A percentile compares a stretch with the other conserved stretches of the same genome.
phyloP scores from a whole-genome alignment of 805 yeast genomes.

The Saturnispora ahearnii region DNA sequence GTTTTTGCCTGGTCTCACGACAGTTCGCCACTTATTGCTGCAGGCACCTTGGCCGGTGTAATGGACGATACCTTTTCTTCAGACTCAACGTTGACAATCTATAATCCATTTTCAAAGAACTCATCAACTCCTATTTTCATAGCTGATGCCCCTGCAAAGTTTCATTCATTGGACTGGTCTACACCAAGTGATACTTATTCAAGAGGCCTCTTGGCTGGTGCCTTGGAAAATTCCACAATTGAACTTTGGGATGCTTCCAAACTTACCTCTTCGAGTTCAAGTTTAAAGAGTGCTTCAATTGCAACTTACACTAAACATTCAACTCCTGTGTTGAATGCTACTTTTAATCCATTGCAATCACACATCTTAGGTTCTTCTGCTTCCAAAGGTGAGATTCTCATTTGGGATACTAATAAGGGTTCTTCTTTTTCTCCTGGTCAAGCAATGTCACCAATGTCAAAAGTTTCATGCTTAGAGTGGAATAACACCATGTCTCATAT shows the following conservation, averaged over 20 bases:
- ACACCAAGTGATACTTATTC: conserved; percentile 40
- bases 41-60: conserved; percentile 96
- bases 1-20: conserved; percentile 95
- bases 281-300: conserved; percentile 37
- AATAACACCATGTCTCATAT: conserved; percentile 76
- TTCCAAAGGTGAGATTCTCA: conserved; percentile 73
- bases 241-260: conserved; percentile 66
- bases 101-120: conserved; percentile 50
- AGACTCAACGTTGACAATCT: conserved; percentile 66
- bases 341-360: conserved; percentile 66
- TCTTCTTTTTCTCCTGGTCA: conserved; percentile 59
- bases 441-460: conserved; percentile 73
- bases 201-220: conserved; percentile 69
- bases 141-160: conserved; percentile 46
- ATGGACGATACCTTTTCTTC: conserved; percentile 82
- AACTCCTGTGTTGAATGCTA: conserved; percentile 62
- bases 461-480: conserved; percentile 79
- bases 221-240: conserved; percentile 72
- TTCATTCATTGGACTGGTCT: conserved; percentile 83
- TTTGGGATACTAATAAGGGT: conserved; percentile 79
- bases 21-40: conserved; percentile 63
- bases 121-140: conserved; percentile 31
- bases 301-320: conserved; percentile 51
- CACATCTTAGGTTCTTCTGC: conserved; percentile 82
- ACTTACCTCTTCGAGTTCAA: conserved; percentile 31